These are phyloP conservation scores for Citrullus colocynthis DNA, from an alignment of 306 rosid species.

Conservation along the genomic window DNA sequence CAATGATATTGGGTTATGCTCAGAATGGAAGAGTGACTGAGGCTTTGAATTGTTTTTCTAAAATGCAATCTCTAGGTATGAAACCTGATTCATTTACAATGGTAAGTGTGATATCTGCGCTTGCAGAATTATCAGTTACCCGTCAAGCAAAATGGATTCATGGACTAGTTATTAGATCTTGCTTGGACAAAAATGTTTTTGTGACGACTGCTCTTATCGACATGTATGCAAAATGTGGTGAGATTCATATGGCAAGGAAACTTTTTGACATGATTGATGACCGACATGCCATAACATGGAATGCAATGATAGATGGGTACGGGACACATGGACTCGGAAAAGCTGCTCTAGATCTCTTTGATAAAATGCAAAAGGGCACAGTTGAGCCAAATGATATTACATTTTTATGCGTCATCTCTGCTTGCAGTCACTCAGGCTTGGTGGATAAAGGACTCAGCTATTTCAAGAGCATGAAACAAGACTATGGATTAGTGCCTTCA, in stretches of 20 bases:
- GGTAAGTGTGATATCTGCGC: conserved; percentile 70
- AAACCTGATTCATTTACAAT: conserved; percentile 77
- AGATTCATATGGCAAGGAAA: conserved; percentile 49
- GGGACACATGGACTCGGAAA: conserved; percentile 82
- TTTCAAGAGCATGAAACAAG: conserved; percentile 53
- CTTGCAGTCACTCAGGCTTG: conserved; percentile 80
- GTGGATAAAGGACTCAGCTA: conserved; percentile 57
- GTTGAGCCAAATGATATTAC: conserved; percentile 52
- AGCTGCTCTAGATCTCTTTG: conserved; percentile 48
- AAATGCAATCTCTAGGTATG: conserved; percentile 43
- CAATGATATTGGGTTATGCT: conserved; percentile 81
- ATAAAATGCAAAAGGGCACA: conserved; percentile 40
- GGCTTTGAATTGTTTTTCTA: conserved; percentile 50
- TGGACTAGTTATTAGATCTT: conserved; percentile 55
- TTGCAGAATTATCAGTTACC: conserved; percentile 68
- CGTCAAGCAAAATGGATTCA: conserved; percentile 95
- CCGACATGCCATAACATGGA: conserved; percentile 81
- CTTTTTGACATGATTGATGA: conserved; percentile 67
- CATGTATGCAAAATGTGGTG: conserved; percentile 77
- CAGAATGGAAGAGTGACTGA: conserved; percentile 54
- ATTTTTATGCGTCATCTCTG: conserved; percentile 64
- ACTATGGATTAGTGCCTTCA: conserved; percentile 50
- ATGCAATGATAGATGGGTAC: conserved; percentile 83
- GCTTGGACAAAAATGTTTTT: conserved; percentile 53
- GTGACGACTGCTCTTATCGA: conserved; percentile 79